Evolutionary conservation across 2,329 filamentous ascomycete species (phyloP).

Genomic region (Rutstroemia sp.): DNA sequence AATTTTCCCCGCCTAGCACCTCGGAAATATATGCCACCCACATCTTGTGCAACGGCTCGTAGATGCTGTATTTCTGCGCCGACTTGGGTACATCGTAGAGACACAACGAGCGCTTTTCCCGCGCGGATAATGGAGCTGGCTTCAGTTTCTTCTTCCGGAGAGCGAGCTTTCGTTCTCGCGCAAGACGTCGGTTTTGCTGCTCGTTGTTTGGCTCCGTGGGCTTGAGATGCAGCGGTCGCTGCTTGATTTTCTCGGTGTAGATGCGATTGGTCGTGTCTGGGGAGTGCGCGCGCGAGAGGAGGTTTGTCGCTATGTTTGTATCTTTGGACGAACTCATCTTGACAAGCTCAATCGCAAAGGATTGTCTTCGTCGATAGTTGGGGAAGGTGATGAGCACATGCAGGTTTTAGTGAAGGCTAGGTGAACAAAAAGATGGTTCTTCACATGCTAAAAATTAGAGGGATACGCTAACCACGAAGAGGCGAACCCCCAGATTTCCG

Average conservation of each 20-base stretch:
- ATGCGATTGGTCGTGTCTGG: conserved; percentile 63
- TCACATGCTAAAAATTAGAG: conserved; percentile 6
- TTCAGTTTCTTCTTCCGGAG: conserved; percentile 37
- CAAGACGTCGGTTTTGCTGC: conserved; percentile 41
- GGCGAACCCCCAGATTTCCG: conserved; percentile 8
- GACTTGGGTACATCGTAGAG: conserved; percentile 68
- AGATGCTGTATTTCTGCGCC: conserved; percentile 66
- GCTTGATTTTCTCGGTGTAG: conserved; percentile 74
- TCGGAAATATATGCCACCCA: conserved; percentile 86
- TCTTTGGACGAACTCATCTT: conserved; percentile 11
- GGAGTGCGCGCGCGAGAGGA: conserved; percentile 74
- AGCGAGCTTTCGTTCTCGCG: conserved; percentile 31
- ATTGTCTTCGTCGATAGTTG: conserved; percentile 9
- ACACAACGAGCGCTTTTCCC: conserved; percentile 64
- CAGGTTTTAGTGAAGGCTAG: too few relatives aligned
- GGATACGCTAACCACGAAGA: background rate
- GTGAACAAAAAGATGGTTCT: background rate
- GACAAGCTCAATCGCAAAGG: too few relatives aligned
- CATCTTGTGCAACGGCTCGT: conserved; percentile 66
- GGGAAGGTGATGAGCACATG: too few relatives aligned
- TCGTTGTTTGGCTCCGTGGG: conserved; percentile 48
- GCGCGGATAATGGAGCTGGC: conserved; percentile 68
- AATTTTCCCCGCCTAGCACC: conserved; percentile 42
- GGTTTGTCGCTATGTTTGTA: conserved; percentile 27
- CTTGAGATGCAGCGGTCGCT: conserved; percentile 72